phyloP scores from a whole-genome alignment of 805 yeast genomes.

The Ogataea methanolica region DNA sequence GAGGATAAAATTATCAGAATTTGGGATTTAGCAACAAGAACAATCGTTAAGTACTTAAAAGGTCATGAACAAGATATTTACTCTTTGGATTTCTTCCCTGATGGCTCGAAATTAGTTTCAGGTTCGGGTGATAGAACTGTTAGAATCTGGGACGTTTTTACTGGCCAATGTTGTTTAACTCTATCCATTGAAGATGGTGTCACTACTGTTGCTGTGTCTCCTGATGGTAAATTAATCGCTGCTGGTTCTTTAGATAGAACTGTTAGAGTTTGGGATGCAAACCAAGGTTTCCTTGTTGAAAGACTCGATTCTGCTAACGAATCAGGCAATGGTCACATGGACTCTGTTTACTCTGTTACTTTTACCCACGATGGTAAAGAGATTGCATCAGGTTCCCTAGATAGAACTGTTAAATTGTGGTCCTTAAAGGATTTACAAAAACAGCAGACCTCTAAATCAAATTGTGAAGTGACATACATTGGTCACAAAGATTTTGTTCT shows the following conservation, averaged over 20 bases:
- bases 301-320: conserved; percentile 86
- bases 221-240: conserved; percentile 89
- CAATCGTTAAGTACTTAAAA: conserved; percentile 77
- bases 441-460: conserved; percentile 45
- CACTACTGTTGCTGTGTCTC: conserved; percentile 95
- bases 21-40: conserved; percentile 87
- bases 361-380: conserved; percentile 89
- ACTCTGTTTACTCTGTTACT: conserved; percentile 91
- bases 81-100: conserved; percentile 91
- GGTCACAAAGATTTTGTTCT: conserved; percentile 97
- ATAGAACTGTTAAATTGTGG: conserved; percentile 95
- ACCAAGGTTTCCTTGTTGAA: conserved; percentile 87
- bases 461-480: conserved; percentile 85
- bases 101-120: conserved; percentile 87
- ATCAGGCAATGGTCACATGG: conserved; percentile 90
- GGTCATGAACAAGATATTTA: conserved; percentile 99
- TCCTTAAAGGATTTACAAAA: conserved; percentile 60
- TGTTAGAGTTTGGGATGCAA: conserved; percentile 95
- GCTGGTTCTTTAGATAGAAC: conserved; percentile 96
- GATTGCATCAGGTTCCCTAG: conserved; percentile 91
- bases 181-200: conserved; percentile 95
- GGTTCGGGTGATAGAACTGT: conserved; percentile 98
- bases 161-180: conserved; percentile 85
- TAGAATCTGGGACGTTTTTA: conserved; percentile 90
- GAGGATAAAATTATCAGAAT: conserved; percentile 88